These are phyloP conservation scores for Galium porrigens DNA, from an alignment of 305 asterid species.

Conservation along the genomic window DNA sequence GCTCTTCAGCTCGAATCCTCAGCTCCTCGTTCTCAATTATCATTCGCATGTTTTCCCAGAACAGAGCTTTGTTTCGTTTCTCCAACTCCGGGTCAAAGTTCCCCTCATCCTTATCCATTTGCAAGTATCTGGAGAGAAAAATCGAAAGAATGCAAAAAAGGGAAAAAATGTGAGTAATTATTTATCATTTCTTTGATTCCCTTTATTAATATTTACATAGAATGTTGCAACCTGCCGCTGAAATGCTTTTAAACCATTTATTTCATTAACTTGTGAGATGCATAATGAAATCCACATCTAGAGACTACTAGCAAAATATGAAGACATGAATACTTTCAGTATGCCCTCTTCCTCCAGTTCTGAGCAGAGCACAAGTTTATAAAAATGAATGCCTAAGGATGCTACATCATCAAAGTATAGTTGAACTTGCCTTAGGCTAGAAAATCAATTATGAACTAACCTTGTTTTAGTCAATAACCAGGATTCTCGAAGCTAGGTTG, in stretches of 20 bases:
- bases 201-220: neutral
- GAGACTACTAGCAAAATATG: neutral
- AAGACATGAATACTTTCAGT: neutral
- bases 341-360: neutral
- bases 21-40: constrained; percentile 38
- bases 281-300: no score
- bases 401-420: neutral
- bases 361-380: neutral
- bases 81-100: constrained; percentile 26
- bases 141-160: neutral
- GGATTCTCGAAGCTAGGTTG: neutral
- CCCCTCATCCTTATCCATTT: neutral
- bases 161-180: neutral
- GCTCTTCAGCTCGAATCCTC: constrained; percentile 36
- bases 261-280: neutral
- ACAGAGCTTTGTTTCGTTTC: constrained; percentile 33
- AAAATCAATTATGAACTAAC: neutral
- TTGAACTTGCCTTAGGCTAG: neutral
- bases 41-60: constrained; percentile 38
- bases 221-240: neutral
- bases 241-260: neutral
- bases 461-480: neutral
- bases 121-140: neutral
- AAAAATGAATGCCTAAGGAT: neutral
- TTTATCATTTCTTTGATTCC: neutral